Evolutionary conservation across 2,329 filamentous ascomycete genomes (phyloP), one percentile per base, ranked within the genome.

Genomic region (Fusarium sp.): DNA sequence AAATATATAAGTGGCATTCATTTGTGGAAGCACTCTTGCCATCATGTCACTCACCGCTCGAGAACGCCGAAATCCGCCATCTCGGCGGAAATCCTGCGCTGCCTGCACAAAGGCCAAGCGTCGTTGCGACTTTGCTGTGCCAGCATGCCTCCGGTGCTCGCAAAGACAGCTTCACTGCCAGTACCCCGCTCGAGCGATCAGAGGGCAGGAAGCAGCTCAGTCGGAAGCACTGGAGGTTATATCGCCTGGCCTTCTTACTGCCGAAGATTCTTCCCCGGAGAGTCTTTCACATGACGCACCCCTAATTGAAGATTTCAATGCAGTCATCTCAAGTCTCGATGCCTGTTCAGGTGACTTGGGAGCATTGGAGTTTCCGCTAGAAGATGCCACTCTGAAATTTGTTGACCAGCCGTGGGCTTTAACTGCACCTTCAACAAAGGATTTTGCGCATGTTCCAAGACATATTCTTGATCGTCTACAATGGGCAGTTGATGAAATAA

Each of bases 101-200:
- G 82, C 84, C 27, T 89, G 88, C 77, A 87, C 83, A 49, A 84
- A 82, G 70, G 82, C 87, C 25, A 89, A 89, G 75, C 82, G 87
- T 16, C 84, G 84, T 49, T 89, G 88, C 74, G 85, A 87, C 68
- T 82, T 85, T 40, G 81, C 80, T 20, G 73, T 82, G 16, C 87
- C 87, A 3, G 73, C 80, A 14, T 90, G 88, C 69, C 76, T 82
- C 18, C 82, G 88, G 45, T 90, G 88, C 72, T 74, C 77, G 1
- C 82, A 83, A 59, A 82, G 86, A 28, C 76, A 78, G 3, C 74
- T 88, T 2, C 51, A 73, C 1, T 89, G 88, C 75, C 72, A 80
- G 7, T 89, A 88, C 64, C 80, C 79, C n/a, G 37, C 46, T 32
- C 27, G 59, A 12, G n/a, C 13, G 16, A 18, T 59, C 28, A 63